Percentiles rank a stretch among this genome's conserved stretches.
Conservation (phyloP, 2,329 filamentous ascomycete species). For the Trichoderma brevicompactum region DNA sequence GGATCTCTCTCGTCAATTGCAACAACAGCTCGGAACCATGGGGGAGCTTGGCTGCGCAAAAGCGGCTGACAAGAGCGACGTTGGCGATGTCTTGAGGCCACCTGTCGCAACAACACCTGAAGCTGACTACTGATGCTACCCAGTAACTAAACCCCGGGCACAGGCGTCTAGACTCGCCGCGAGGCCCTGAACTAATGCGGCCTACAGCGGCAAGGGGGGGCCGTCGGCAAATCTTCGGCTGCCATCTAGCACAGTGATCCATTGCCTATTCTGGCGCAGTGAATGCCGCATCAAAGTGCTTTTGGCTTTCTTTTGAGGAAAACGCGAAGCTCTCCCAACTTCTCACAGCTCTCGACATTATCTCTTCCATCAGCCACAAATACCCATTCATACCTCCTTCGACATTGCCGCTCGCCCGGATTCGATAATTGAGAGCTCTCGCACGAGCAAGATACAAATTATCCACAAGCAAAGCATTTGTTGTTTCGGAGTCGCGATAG, state of each 20-base stretch:
- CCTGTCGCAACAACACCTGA: conserved; percentile 42
- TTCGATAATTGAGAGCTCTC: not conserved
- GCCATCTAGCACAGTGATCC: not conserved
- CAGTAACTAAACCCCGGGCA: conserved; percentile 8
- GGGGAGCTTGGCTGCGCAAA: conserved; percentile 15
- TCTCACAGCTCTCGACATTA: not conserved
- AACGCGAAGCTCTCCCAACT: conserved; percentile 19
- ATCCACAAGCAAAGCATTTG: not conserved
- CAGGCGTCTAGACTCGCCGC: conserved; percentile 21
- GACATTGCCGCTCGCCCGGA: not conserved
- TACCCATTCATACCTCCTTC: conserved; percentile 6
- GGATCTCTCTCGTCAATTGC: conserved; percentile 24
- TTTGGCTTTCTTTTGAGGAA: conserved; percentile 6
- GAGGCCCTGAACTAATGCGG: conserved; percentile 26
- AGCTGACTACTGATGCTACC: conserved; percentile 21
- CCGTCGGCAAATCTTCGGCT: conserved; percentile 33
- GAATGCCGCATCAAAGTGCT: conserved; percentile 9
- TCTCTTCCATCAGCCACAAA: conserved; percentile 1
- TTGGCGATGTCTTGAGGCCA: conserved; percentile 38
- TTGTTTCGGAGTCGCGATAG: not conserved
- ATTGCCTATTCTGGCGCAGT: conserved; percentile 17
- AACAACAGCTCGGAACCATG: conserved; percentile 25
- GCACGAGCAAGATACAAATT: not conserved
- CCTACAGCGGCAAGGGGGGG: conserved; percentile 23
- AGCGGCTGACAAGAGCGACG: conserved; percentile 26